Conservation (phyloP, 1,284 basidiomycete genomes). For the Leccinum pachyderme region DNA sequence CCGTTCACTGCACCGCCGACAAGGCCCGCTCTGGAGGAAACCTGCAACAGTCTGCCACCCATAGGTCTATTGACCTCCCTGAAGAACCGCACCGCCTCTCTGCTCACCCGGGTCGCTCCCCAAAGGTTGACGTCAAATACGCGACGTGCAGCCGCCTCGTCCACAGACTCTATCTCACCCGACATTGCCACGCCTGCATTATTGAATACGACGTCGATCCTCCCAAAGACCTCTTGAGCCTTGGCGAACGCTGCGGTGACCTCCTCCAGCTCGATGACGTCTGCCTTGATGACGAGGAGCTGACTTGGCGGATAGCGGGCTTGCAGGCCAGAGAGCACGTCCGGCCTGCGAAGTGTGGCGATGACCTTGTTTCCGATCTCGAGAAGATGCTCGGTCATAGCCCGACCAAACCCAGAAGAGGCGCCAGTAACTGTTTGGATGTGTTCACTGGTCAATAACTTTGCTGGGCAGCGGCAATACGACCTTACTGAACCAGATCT, state of each 20-base stretch:
- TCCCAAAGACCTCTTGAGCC: conserved; percentile 36
- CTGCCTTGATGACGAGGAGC: conserved; percentile 39
- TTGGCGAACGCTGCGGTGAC: conserved; percentile 35
- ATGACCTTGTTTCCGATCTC: conserved; percentile 35
- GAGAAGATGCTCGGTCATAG: conserved; percentile 27
- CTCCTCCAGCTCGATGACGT: conserved; percentile 34
- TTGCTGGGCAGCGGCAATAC: too few species aligned
- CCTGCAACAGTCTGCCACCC: conserved; percentile 32
- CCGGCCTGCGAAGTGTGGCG: conserved; percentile 34
- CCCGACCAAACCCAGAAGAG: conserved; percentile 30
- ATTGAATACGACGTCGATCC: conserved; percentile 45
- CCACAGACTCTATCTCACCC: conserved; percentile 22
- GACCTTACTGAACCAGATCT: conserved; percentile 21
- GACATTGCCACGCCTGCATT: conserved; percentile 18
- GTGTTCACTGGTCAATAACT: neutral
- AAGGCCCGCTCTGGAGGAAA: conserved; percentile 26
- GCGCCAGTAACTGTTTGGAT: conserved; percentile 24
- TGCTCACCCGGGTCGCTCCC: conserved; percentile 27
- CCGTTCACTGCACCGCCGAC: conserved; percentile 4
- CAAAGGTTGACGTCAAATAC: conserved; percentile 38
- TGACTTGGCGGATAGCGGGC: conserved; percentile 26
- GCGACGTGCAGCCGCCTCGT: conserved; percentile 26
- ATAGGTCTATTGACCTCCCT: conserved; percentile 32
- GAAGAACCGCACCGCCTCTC: conserved; percentile 33
- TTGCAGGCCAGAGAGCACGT: conserved; percentile 29